Evolutionary conservation across 2,329 filamentous ascomycete species (phyloP).

Genomic region (Fusarium bactridioides): DNA sequence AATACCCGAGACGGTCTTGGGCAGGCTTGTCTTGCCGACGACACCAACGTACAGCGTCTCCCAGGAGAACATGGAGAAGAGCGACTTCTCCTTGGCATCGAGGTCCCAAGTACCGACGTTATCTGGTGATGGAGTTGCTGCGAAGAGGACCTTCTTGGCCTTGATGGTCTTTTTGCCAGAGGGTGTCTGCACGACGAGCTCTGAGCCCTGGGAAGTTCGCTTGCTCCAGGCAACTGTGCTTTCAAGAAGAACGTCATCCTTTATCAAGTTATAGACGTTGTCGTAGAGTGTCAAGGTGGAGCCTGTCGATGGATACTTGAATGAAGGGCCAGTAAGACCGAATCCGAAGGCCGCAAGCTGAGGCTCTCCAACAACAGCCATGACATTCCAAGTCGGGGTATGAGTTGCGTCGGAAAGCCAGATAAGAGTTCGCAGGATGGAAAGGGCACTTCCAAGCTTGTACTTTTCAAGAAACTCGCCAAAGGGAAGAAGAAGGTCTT

Average conservation of each 20-base stretch:
- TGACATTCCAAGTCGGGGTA: conserved; percentile 19
- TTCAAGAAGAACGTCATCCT: conserved; percentile 13
- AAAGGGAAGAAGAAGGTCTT: conserved; percentile 20
- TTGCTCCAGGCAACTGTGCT: conserved; percentile 15
- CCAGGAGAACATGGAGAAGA: conserved; percentile 41
- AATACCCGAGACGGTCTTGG: not conserved
- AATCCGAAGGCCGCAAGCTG: conserved; percentile 11
- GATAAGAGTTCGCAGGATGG: conserved; percentile 4
- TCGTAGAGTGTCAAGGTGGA: conserved; percentile 21
- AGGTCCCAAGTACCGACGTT: conserved; percentile 42
- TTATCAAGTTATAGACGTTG: not conserved
- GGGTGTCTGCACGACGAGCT: conserved; percentile 17
- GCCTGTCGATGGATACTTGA: conserved; percentile 14
- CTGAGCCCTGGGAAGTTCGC: not conserved
- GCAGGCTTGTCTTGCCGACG: conserved; percentile 28
- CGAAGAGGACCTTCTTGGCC: conserved; percentile 43
- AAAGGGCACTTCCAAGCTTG: not conserved
- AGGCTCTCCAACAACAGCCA: conserved; percentile 22
- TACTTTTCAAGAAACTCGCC: conserved; percentile 19
- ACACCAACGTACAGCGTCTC: conserved; percentile 35
- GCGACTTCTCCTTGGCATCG: conserved; percentile 23
- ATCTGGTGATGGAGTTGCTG: conserved; percentile 37
- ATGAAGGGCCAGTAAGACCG: conserved; percentile 1
- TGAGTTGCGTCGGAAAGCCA: conserved; percentile 14
- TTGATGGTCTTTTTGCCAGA: conserved; percentile 10